These are phyloP conservation scores for Hortaea werneckii DNA, from an alignment of 2,329 filamentous ascomycete species.

Conservation along the genomic window DNA sequence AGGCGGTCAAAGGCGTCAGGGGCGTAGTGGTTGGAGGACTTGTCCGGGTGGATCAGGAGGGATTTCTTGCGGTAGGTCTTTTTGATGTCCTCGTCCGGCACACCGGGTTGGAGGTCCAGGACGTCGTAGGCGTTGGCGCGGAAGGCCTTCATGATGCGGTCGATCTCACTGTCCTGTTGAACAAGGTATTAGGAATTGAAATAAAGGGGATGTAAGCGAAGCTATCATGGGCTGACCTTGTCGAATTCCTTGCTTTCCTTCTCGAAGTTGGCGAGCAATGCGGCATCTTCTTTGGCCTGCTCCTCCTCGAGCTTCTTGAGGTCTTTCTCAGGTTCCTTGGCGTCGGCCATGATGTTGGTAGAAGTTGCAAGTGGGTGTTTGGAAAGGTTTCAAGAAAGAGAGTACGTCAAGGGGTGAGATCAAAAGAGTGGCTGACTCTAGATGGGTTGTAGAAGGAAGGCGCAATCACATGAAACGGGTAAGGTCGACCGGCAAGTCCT, in stretches of 20 bases:
- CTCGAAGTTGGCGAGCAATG: slow-evolving; percentile 71
- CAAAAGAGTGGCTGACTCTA: neutral
- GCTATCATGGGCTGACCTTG: slow-evolving; percentile 49
- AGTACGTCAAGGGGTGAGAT: neutral
- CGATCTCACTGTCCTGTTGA: slow-evolving; percentile 79
- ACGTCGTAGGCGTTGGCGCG: slow-evolving; percentile 80
- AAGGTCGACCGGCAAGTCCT: too few relatives aligned
- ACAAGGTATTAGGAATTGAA: neutral
- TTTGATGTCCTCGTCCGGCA: slow-evolving; percentile 94
- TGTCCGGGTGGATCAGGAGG: slow-evolving; percentile 97
- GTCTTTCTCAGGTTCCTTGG: slow-evolving; percentile 18
- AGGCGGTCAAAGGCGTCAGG: slow-evolving; percentile 94
- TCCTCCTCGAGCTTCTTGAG: slow-evolving; percentile 21
- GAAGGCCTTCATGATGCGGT: slow-evolving; percentile 86
- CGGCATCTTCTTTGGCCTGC: slow-evolving; percentile 44
- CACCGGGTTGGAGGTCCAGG: slow-evolving; percentile 87
- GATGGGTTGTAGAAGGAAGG: neutral
- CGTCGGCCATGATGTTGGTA: slow-evolving; percentile 1
- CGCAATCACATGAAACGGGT: too few relatives aligned
- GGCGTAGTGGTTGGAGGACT: slow-evolving; percentile 80
- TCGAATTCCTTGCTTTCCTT: slow-evolving; percentile 81
- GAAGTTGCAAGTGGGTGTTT: neutral
- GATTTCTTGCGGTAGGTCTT: slow-evolving; percentile 90
- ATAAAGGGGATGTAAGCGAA: neutral
- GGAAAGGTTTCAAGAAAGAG: neutral